Evolutionary conservation across 1,139 yeast species (phyloP).

Genomic region (Zygotorulaspora mrakii): DNA sequence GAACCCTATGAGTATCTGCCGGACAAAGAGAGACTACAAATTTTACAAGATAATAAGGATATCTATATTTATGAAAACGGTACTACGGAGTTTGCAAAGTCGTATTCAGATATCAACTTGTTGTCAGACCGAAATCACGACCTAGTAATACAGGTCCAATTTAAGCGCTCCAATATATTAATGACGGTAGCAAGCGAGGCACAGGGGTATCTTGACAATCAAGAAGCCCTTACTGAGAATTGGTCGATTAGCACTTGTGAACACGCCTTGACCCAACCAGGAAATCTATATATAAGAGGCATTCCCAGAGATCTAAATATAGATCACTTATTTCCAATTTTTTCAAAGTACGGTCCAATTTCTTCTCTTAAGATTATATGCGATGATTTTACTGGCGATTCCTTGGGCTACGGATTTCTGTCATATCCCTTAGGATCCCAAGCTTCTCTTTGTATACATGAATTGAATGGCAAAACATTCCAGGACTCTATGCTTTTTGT

Average conservation of each 20-base stretch:
- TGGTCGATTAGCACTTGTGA: conserved; percentile 34
- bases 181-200: conserved; percentile 13
- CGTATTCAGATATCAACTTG: conserved; percentile 11
- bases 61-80: conserved; percentile 29
- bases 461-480: conserved; percentile 41
- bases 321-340: conserved; percentile 40
- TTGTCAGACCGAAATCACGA: conserved; percentile 25
- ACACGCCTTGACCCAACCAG: conserved; percentile 59
- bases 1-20: conserved; percentile 33
- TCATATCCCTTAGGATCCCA: conserved; percentile 42
- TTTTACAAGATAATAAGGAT: conserved; percentile 23
- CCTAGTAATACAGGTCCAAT: conserved; percentile 31
- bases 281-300: conserved; percentile 57
- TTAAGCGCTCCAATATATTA: conserved; percentile 22
- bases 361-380: conserved; percentile 44
- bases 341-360: conserved; percentile 44
- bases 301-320: conserved; percentile 42
- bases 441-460: conserved; percentile 45
- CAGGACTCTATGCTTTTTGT: conserved; percentile 43
- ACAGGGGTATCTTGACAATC: conserved; percentile 10
- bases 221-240: conserved; percentile 12
- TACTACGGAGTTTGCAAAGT: conserved; percentile 20
- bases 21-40: conserved; percentile 24
- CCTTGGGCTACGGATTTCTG: conserved; percentile 48
- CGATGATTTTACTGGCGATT: conserved; percentile 40